Percentiles rank a stretch among this genome's conserved stretches.
Conservation (phyloP, 2,329 filamentous ascomycete genomes). For the Coleophoma eucalyptorum region DNA sequence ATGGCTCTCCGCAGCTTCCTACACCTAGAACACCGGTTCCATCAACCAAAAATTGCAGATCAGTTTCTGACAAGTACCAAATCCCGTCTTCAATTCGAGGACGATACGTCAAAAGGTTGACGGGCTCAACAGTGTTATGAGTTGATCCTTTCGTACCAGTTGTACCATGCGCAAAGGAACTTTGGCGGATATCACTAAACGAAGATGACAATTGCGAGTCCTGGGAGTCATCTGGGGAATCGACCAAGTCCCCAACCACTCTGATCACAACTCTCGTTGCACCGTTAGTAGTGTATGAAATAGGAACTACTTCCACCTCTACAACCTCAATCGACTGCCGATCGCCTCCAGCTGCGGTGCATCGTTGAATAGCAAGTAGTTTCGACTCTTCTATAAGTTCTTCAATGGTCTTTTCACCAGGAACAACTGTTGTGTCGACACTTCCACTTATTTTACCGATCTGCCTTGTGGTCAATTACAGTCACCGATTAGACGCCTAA, state of each 20-base stretch:
- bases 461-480: conserved; percentile 8
- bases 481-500: conserved; percentile 18
- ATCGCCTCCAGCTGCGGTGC: conserved; percentile 23
- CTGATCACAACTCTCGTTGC: conserved; percentile 21
- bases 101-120: conserved; percentile 23
- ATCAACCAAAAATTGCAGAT: conserved; percentile 51
- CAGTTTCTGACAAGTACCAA: conserved; percentile 56
- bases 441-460: conserved; percentile 24
- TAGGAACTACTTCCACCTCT: conserved; percentile 23
- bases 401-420: conserved; percentile 14
- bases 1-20: conserved; percentile 50
- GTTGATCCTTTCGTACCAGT: conserved; percentile 17
- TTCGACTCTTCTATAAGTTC: conserved; percentile 21
- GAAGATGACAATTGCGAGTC: conserved; percentile 3
- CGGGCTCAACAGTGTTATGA: conserved; percentile 16
- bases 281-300: conserved; percentile 25
- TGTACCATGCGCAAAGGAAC: not conserved
- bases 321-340: conserved; percentile 21
- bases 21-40: conserved; percentile 60
- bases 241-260: conserved; percentile 22
- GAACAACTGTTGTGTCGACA: conserved; percentile 23
- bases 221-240: conserved; percentile 10
- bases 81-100: conserved; percentile 45
- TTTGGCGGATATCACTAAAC: conserved; percentile 1
- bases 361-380: conserved; percentile 17